These are phyloP conservation scores for Anaeramoeba flamelloides DNA, from an alignment of 78 protist genomes.

Conservation along the genomic window DNA sequence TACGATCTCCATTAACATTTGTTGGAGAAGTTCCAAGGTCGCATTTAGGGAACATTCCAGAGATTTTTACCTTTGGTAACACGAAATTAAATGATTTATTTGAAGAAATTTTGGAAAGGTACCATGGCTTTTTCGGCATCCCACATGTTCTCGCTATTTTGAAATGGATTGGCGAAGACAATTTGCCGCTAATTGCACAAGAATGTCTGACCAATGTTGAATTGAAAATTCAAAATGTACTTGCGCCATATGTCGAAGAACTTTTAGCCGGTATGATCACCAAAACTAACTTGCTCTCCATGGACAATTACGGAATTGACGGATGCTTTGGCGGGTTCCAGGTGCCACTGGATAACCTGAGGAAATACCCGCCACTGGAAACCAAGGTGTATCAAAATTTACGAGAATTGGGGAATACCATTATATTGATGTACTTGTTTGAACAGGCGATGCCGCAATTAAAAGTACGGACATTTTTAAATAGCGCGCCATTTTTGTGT, in stretches of 20 bases:
- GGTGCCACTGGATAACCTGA: conserved; percentile 25
- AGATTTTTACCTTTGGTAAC: conserved; percentile 33
- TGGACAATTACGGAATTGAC: conserved; percentile 35
- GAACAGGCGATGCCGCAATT: conserved; percentile 17
- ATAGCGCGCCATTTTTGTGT: no score
- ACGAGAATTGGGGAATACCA: conserved; percentile 49
- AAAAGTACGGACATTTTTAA: not conserved
- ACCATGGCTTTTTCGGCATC: conserved; percentile 10
- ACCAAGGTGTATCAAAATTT: conserved; percentile 52
- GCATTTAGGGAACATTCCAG: conserved; percentile 16
- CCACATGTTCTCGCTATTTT: conserved; percentile 4
- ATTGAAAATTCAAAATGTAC: conserved; percentile 29
- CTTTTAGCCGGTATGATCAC: conserved; percentile 46
- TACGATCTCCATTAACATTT: conserved; percentile 31
- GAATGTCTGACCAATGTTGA: no score
- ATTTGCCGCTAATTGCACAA: no score
- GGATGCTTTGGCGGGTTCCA: conserved; percentile 50
- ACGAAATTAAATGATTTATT: conserved; percentile 28
- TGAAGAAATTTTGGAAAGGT: conserved; percentile 17
- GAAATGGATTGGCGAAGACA: conserved; percentile 10
- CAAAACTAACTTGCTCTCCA: conserved; percentile 28
- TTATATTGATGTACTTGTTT: conserved; percentile 36
- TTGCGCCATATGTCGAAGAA: conserved; percentile 48
- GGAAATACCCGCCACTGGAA: conserved; percentile 41
- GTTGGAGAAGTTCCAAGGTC: conserved; percentile 31